Percentiles rank a stretch among this genome's conserved stretches.
Conservation (phyloP, 2,329 filamentous ascomycete genomes). For the Acrodontium crateriforme region DNA sequence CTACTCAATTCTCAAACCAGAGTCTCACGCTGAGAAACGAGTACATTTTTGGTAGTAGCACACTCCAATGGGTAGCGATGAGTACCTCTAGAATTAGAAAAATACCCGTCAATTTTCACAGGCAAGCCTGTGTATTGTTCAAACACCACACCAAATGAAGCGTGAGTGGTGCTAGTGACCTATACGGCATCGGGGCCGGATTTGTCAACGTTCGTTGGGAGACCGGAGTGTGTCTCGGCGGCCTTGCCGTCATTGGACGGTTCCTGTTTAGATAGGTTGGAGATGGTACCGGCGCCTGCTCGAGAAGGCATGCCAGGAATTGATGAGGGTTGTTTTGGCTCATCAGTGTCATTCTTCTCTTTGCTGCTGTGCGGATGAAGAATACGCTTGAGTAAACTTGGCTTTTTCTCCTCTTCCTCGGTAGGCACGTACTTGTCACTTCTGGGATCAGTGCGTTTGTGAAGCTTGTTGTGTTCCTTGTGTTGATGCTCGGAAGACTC, state of each 20-base stretch:
- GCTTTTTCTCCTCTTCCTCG: constrained; percentile 25
- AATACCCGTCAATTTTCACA: too few relatives aligned
- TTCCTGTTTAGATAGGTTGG: constrained; percentile 2
- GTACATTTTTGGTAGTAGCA: too few relatives aligned
- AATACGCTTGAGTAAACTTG: constrained; percentile 14
- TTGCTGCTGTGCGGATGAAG: constrained; percentile 12
- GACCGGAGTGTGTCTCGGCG: constrained; percentile 26
- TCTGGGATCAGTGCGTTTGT: constrained; percentile 25
- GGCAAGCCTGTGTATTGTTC: too few relatives aligned
- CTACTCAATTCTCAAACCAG: too few relatives aligned
- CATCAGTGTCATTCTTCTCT: background rate
- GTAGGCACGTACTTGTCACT: constrained; percentile 11
- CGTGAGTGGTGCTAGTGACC: too few relatives aligned
- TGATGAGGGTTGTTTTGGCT: background rate
- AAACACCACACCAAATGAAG: too few relatives aligned
- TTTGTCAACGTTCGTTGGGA: constrained; percentile 27
- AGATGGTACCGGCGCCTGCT: background rate
- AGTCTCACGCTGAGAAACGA: too few relatives aligned
- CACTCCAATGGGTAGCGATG: too few relatives aligned
- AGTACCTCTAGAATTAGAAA: too few relatives aligned
- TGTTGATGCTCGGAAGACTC: constrained; percentile 5
- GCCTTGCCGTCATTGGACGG: constrained; percentile 11
- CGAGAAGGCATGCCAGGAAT: background rate
- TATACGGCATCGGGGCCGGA: constrained; percentile 26
- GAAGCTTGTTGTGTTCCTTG: constrained; percentile 24